Evolutionary conservation across 2,329 filamentous ascomycete species (phyloP), one percentile per base, ranked within the genome.

Genomic region (Hypocreales sp.): DNA sequence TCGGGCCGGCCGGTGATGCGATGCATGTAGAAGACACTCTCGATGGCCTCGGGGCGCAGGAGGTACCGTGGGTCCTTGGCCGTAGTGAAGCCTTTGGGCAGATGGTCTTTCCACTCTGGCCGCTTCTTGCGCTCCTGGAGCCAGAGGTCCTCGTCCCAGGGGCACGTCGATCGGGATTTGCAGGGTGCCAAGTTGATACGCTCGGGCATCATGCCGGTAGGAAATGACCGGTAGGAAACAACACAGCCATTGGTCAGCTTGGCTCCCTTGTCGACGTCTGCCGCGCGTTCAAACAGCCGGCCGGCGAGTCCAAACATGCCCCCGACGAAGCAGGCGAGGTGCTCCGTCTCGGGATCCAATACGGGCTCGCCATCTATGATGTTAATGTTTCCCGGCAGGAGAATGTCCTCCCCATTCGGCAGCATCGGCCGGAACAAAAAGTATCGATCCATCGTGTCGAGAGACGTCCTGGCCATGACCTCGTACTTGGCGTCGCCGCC

Each of bases 1-100:
- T 60, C 54, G 2, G 56, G 35, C 36, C 79, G 66, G 16, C 77
- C 78, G 0, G 77, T 83, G 27, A 80, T 59, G 29, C 79, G 67
- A 47, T 74, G 78, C 62, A 83, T 70, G 46, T 79, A 68, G 50
- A 79, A 84, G n/a, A 86, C 70, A 13, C 74, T 79, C 53, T 86
- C 79, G 30, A 84, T 79, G 5, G 79, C 78, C 51, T 86, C 79
- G n/a, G 78, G 75, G 32, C 75, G 64, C 20, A 80, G 57, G 12
- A 78, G 64, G 41, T 79, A 80, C 31, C 61, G 60, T 19, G 56
- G 51, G 34, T 73, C 65, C 21, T 54, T 48, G 21, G 75, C 59
- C 4, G 56, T 54, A 2, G 64, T 56, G 42, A 76, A 67, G 13
- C 72, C 73, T 6, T 48, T 52, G 2, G 64, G 61, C 7, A 76